Conservation (phyloP, 768 basidiomycete species). For the Suillus brevipes region DNA sequence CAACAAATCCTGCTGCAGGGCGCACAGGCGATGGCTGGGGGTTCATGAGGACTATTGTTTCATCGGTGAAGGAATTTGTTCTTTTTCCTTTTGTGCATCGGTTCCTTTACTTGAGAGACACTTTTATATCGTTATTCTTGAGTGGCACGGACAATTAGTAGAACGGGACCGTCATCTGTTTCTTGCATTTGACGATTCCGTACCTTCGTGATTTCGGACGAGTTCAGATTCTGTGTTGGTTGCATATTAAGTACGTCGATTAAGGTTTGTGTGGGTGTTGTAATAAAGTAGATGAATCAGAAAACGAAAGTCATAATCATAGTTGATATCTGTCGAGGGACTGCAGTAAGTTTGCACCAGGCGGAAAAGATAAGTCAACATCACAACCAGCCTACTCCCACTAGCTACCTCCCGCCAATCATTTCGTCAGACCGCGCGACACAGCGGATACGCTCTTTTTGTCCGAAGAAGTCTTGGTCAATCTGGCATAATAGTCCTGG, state of each 20-base stretch:
- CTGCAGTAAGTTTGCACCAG: background rate
- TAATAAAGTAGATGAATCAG: too few relatives aligned
- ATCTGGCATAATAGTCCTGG: background rate
- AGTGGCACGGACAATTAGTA: background rate
- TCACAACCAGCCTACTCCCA: background rate
- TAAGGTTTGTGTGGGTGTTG: background rate
- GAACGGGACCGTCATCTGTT: background rate
- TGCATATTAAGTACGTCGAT: background rate
- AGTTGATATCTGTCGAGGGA: background rate
- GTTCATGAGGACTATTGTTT: background rate
- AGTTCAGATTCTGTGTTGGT: background rate
- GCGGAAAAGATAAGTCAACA: background rate
- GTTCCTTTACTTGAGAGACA: background rate
- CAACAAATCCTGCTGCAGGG: background rate
- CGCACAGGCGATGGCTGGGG: background rate
- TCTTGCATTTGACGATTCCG: background rate
- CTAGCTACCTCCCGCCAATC: conserved; percentile 14
- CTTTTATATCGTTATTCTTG: background rate
- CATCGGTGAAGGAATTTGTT: background rate
- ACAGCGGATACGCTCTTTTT: conserved; percentile 29
- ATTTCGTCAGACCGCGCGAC: conserved; percentile 22
- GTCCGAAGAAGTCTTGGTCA: background rate
- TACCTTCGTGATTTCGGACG: background rate
- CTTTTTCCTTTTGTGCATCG: too few relatives aligned
- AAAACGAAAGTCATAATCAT: background rate